phyloP scores from a whole-genome alignment of 2,329 filamentous ascomycete species.

The Trichophyton mentagrophytes region DNA sequence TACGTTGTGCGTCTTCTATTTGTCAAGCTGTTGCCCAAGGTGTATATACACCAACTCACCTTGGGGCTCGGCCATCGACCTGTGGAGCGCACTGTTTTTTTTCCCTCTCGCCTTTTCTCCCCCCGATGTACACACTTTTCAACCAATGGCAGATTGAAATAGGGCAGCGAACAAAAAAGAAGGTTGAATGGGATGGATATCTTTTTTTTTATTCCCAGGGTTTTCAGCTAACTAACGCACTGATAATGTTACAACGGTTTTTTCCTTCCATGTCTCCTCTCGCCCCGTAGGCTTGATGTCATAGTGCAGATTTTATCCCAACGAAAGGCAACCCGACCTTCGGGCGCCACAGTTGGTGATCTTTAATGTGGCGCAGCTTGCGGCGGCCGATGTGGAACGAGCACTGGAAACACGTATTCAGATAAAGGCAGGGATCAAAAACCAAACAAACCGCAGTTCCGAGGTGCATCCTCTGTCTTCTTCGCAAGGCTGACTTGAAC shows the following conservation, averaged over 20 bases:
- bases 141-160: not conserved
- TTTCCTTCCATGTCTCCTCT: not conserved
- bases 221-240: not conserved
- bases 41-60: not conserved
- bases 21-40: not conserved
- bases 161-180: not conserved
- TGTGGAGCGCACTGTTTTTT: not conserved
- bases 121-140: not conserved
- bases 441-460: not conserved
- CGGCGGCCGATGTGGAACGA: not conserved
- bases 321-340: not conserved
- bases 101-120: not conserved
- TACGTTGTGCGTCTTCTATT: not conserved
- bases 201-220: not conserved
- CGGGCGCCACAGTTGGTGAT: not conserved
- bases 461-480: not conserved
- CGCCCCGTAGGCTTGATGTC: not conserved
- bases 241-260: not conserved
- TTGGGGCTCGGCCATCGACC: not conserved
- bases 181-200: not conserved
- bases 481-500: not conserved
- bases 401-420: not conserved
- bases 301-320: not conserved
- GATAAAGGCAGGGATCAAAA: not conserved
- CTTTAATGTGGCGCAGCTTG: not conserved